phyloP scores from a whole-genome alignment of 495 filamentous ascomycete species.

The Xylaria scruposa region DNA sequence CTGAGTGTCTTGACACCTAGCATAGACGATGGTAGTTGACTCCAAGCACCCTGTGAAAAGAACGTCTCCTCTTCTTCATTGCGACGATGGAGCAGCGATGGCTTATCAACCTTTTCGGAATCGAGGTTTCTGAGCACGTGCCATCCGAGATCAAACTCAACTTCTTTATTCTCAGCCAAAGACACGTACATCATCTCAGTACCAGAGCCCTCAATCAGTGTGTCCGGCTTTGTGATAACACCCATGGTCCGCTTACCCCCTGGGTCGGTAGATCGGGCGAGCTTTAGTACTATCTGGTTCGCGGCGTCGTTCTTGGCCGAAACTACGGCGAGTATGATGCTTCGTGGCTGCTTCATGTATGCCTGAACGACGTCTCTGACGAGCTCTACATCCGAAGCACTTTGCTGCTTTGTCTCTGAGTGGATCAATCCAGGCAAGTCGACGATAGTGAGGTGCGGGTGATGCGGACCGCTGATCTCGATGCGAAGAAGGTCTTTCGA shows the following conservation, averaged over 20 bases:
- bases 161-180: conserved; percentile 54
- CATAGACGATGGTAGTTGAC: conserved; percentile 39
- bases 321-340: conserved; percentile 59
- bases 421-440: conserved; percentile 62
- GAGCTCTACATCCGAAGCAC: conserved; percentile 49
- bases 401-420: conserved; percentile 52
- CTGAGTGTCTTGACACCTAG: conserved; percentile 61
- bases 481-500: conserved; percentile 57
- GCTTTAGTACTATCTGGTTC: conserved; percentile 55
- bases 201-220: conserved; percentile 44
- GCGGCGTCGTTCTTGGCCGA: conserved; percentile 60
- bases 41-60: conserved; percentile 54
- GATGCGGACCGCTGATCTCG: conserved; percentile 58
- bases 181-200: conserved; percentile 48
- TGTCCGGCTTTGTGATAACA: conserved; percentile 61
- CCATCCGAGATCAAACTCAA: conserved; percentile 57
- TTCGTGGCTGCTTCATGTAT: conserved; percentile 56
- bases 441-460: conserved; percentile 60
- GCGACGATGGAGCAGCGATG: conserved; percentile 35
- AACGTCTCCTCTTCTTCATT: conserved; percentile 40
- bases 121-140: conserved; percentile 58
- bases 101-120: conserved; percentile 46
- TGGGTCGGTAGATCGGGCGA: conserved; percentile 49
- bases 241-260: conserved; percentile 53
- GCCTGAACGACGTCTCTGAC: conserved; percentile 51